Evolutionary conservation across 495 filamentous ascomycete species (phyloP).

Genomic region (Hyaloscypha hepaticicola): DNA sequence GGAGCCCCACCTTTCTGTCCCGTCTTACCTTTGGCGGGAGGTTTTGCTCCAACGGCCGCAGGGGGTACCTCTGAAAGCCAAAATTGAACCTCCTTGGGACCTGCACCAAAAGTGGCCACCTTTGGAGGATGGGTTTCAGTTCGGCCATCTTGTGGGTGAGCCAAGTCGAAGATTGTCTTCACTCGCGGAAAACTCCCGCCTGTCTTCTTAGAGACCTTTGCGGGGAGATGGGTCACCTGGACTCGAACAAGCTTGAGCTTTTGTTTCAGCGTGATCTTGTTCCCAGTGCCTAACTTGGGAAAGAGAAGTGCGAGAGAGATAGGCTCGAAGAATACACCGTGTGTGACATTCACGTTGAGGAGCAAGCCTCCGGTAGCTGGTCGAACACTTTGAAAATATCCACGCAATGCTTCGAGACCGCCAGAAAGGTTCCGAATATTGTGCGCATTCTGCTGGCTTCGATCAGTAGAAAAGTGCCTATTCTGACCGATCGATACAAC

Average conservation of each 20-base stretch:
- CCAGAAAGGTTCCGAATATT: constrained; percentile 32
- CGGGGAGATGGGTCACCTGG: constrained; percentile 42
- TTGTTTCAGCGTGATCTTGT: constrained; percentile 30
- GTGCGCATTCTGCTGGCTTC: constrained; percentile 10
- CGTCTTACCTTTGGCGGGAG: constrained; percentile 19
- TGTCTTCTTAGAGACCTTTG: constrained; percentile 39
- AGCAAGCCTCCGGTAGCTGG: constrained; percentile 62
- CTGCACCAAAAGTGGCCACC: constrained; percentile 41
- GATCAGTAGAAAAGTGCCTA: constrained; percentile 43
- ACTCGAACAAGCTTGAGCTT: constrained; percentile 47
- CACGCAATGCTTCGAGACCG: constrained; percentile 55
- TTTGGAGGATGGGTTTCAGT: constrained; percentile 38
- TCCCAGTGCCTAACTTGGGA: constrained; percentile 13
- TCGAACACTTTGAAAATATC: constrained; percentile 68
- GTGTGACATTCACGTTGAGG: constrained; percentile 57
- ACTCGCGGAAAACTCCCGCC: constrained; percentile 34
- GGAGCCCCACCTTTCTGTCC: constrained; percentile 4
- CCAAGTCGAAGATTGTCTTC: constrained; percentile 50
- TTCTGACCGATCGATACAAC: constrained; percentile 36
- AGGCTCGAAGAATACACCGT: constrained; percentile 45
- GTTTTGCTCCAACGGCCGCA: neutral
- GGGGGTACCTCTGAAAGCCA: constrained; percentile 33
- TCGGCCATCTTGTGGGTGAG: constrained; percentile 35
- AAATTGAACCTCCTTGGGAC: constrained; percentile 52
- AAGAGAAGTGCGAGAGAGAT: constrained; percentile 22